Percentiles rank a stretch among this genome's conserved stretches.
Conservation (phyloP, 1,284 basidiomycete species). For the Chalciporus sp. region DNA sequence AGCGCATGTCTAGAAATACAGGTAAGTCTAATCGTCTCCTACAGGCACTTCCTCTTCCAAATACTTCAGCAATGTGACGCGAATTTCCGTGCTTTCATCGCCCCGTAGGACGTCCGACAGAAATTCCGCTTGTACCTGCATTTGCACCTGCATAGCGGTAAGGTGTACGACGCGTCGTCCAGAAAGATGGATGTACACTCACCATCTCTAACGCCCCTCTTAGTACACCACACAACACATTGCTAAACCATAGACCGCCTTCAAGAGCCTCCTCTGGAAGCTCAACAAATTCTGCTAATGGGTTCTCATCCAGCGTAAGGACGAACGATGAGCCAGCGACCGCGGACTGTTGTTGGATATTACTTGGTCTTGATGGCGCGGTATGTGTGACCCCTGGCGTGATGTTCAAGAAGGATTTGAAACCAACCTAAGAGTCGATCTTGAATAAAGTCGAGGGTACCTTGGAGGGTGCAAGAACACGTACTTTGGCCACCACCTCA, state of each 20-base stretch:
- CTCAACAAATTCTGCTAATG: constrained; percentile 96
- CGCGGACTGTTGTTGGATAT: constrained; percentile 39
- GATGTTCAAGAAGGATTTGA: constrained; percentile 97
- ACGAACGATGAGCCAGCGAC: constrained; percentile 66
- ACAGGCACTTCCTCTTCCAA: constrained; percentile 92
- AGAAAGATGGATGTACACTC: constrained; percentile 27
- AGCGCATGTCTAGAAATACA: constrained; percentile 17
- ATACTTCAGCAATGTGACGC: constrained; percentile 88
- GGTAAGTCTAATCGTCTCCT: constrained; percentile 67
- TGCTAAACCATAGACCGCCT: constrained; percentile 95
- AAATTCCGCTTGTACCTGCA: constrained; percentile 93
- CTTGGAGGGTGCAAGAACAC: constrained; percentile 10
- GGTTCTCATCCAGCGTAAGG: constrained; percentile 93
- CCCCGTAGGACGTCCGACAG: constrained; percentile 90
- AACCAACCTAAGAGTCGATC: constrained; percentile 75
- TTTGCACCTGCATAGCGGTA: constrained; percentile 73
- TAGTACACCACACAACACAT: constrained; percentile 92
- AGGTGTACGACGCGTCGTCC: constrained; percentile 13
- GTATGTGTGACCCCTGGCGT: constrained; percentile 81
- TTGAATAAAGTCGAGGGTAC: neutral
- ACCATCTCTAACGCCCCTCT: constrained; percentile 98
- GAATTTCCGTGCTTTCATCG: constrained; percentile 93
- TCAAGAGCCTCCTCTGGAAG: constrained; percentile 91
- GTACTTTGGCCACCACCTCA: constrained; percentile 89
- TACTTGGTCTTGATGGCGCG: constrained; percentile 46